Conservation (phyloP, 306 rosid species). For the Pterocarpus santalinus region DNA sequence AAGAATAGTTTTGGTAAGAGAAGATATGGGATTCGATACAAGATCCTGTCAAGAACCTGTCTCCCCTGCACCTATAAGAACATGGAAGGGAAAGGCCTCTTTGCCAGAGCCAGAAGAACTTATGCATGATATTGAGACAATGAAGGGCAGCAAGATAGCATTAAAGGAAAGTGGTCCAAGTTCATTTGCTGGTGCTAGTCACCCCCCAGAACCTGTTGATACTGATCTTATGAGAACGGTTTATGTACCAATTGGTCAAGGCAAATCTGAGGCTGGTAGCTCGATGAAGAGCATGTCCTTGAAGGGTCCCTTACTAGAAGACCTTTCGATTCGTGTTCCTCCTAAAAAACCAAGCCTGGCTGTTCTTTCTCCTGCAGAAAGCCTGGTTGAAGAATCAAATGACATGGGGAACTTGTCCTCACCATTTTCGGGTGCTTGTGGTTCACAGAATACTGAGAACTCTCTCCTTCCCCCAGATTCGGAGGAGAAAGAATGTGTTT, state of each 20-base stretch:
- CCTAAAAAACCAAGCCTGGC: slow-evolving; percentile 63
- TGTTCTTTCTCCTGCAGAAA: slow-evolving; percentile 73
- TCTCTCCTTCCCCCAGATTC: slow-evolving; percentile 67
- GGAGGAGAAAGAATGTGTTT: slow-evolving; percentile 86
- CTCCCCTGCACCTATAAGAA: slow-evolving; percentile 54
- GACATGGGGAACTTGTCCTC: slow-evolving; percentile 58
- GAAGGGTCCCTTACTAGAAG: slow-evolving; percentile 87
- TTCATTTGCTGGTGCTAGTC: slow-evolving; percentile 91
- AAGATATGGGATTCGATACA: slow-evolving; percentile 61
- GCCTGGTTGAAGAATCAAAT: slow-evolving; percentile 63
- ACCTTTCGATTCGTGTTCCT: slow-evolving; percentile 71
- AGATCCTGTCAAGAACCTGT: slow-evolving; percentile 52
- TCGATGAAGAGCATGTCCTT: slow-evolving; percentile 73
- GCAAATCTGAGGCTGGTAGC: slow-evolving; percentile 72
- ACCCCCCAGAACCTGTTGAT: slow-evolving; percentile 95
- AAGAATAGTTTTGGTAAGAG: slow-evolving; percentile 62
- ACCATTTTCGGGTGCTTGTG: slow-evolving; percentile 60
- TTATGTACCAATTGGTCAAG: slow-evolving; percentile 75
- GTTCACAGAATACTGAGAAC: slow-evolving; percentile 65
- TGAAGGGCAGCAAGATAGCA: slow-evolving; percentile 56
- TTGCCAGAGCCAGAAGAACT: slow-evolving; percentile 57
- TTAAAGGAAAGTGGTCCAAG: slow-evolving; percentile 63
- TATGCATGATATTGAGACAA: slow-evolving; percentile 53
- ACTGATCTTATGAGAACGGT: slow-evolving; percentile 80
- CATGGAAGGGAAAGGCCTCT: slow-evolving; percentile 69